Conservation (phyloP, 2,329 filamentous ascomycete genomes). For the Dothideomycetes sp. region DNA sequence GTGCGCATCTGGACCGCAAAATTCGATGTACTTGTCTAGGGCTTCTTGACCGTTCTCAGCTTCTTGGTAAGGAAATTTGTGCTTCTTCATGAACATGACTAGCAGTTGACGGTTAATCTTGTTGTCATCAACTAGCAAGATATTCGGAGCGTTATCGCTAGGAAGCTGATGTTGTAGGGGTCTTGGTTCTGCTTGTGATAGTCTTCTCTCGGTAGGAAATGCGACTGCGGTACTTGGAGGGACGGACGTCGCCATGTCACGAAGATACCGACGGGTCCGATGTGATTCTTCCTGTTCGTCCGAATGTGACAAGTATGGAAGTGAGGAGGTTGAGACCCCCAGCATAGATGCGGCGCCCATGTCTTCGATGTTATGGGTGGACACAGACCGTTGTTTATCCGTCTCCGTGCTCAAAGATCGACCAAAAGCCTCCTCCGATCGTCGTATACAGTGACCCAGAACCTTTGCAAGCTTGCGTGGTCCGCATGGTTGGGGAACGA, state of each 20-base stretch:
- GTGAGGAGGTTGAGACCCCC: constrained; percentile 1
- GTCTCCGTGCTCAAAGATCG: constrained; percentile 1
- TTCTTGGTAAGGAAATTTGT: constrained; percentile 17
- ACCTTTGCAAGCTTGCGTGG: constrained; percentile 13
- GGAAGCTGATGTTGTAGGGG: constrained; percentile 5
- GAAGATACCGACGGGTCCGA: neutral
- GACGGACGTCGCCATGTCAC: neutral
- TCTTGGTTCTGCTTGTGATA: constrained; percentile 6
- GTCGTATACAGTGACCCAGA: constrained; percentile 5
- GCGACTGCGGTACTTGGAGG: constrained; percentile 9
- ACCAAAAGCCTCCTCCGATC: constrained; percentile 4
- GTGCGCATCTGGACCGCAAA: neutral
- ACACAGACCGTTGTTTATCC: neutral
- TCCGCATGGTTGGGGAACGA: constrained; percentile 13
- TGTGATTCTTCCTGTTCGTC: neutral
- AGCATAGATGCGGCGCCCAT: constrained; percentile 6
- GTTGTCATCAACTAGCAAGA: constrained; percentile 22
- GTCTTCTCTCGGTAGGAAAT: constrained; percentile 3
- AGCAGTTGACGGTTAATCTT: constrained; percentile 18
- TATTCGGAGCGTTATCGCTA: constrained; percentile 3
- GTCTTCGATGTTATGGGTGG: neutral
- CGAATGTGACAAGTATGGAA: constrained; percentile 1
- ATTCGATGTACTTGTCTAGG: constrained; percentile 30
- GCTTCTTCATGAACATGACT: constrained; percentile 16
- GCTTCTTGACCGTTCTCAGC: constrained; percentile 39